A percentile compares a stretch with the other conserved stretches of the same genome.
These are phyloP conservation scores for Rhodotorula diobovata DNA, from an alignment of 768 basidiomycete genomes.

Conservation along the genomic window DNA sequence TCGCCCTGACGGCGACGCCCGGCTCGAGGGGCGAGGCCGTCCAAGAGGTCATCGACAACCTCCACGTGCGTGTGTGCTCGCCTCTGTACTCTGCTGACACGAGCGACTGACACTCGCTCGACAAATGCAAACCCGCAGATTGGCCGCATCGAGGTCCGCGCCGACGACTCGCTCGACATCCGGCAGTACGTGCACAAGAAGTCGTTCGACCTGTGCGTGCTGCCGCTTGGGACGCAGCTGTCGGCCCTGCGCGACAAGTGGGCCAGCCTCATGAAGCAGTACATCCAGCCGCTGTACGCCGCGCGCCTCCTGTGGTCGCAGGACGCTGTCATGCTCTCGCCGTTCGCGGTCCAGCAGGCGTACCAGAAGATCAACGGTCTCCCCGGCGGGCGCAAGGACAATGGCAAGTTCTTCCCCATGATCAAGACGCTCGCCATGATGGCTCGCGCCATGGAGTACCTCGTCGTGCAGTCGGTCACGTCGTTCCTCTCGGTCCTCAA, in stretches of 20 bases:
- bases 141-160: constrained; percentile 86
- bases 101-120: rapidly evolving
- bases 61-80: constrained; percentile 54
- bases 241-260: constrained; percentile 63
- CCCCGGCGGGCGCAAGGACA: constrained; percentile 17
- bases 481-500: constrained; percentile 68
- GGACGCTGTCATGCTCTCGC: constrained; percentile 23
- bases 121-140: constrained; percentile 54
- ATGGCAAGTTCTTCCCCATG: constrained; percentile 44
- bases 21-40: constrained; percentile 80
- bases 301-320: constrained; percentile 25
- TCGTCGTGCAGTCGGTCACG: constrained; percentile 77
- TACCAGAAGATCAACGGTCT: constrained; percentile 31
- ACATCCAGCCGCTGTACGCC: constrained; percentile 21
- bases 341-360: constrained; percentile 36
- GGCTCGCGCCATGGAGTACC: constrained; percentile 79
- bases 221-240: constrained; percentile 67
- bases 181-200: constrained; percentile 82
- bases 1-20: constrained; percentile 94
- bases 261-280: constrained; percentile 67
- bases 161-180: constrained; percentile 84
- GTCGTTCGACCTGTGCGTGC: constrained; percentile 66
- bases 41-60: constrained; percentile 79
- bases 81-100: no score
- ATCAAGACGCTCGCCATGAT: constrained; percentile 55